phyloP scores from a whole-genome alignment of 495 filamentous ascomycete genomes.

The Aeminium ludgeri region DNA sequence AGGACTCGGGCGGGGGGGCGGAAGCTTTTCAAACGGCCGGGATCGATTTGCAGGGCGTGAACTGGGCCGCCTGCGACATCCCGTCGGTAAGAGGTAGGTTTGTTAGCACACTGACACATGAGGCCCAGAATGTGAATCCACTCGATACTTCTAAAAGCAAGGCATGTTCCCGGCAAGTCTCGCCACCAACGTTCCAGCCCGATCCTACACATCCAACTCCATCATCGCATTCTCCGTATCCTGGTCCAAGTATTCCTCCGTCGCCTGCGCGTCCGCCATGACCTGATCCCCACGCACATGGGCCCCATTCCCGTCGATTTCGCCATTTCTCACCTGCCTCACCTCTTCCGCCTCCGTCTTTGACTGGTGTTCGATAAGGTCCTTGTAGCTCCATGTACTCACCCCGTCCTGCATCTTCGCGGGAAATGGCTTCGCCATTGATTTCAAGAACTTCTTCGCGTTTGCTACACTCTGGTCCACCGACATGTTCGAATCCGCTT shows the following conservation, averaged over 20 bases:
- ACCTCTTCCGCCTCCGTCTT: conserved; percentile 52
- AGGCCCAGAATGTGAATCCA: no score
- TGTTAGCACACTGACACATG: no score
- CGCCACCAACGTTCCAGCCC: no score
- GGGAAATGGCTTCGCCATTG: conserved; percentile 82
- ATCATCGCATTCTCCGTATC: conserved; percentile 18
- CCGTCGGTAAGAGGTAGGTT: no score
- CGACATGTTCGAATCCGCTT: conserved; percentile 70
- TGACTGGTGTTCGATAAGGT: conserved; percentile 61
- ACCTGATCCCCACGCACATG: conserved; percentile 10
- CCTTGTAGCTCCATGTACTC: conserved; percentile 70
- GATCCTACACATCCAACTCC: conserved; percentile 10
- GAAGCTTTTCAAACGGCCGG: no score
- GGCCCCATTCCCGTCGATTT: conserved; percentile 4
- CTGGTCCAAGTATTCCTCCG: conserved; percentile 11
- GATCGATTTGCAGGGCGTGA: no score
- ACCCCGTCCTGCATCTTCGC: conserved; percentile 74
- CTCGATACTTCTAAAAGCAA: no score
- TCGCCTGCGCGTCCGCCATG: conserved; percentile 10
- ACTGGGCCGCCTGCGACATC: no score
- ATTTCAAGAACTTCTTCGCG: conserved; percentile 74
- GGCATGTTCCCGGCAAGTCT: no score
- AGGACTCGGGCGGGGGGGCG: no score
- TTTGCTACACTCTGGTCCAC: conserved; percentile 88
- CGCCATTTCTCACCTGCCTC: conserved; percentile 19